phyloP scores from a whole-genome alignment of 1,139 yeast genomes.

The Candida sp. region DNA sequence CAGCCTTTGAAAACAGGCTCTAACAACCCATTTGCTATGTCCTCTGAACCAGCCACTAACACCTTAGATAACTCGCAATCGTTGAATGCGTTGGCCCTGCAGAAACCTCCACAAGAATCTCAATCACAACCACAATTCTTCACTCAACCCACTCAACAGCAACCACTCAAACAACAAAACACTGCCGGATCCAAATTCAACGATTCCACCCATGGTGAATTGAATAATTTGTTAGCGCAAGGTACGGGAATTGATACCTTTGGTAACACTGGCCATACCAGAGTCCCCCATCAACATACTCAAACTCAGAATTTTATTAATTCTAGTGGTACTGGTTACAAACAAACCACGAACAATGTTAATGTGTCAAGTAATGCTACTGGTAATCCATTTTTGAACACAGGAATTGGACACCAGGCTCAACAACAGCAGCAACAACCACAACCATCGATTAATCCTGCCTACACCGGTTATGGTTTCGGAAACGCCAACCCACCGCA shows the following conservation, averaged over 20 bases:
- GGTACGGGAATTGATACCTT: conserved; percentile 96
- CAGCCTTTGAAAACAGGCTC: conserved; percentile 76
- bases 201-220: conserved; percentile 60
- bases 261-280: conserved; percentile 87
- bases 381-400: conserved; percentile 72
- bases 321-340: conserved; percentile 84
- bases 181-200: conserved; percentile 39
- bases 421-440: conserved; percentile 34
- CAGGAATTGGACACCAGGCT: conserved; percentile 74
- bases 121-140: conserved; percentile 19
- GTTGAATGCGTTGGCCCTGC: conserved; percentile 19
- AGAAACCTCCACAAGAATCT: conserved; percentile 19
- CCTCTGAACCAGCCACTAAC: conserved; percentile 15
- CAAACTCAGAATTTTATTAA: conserved; percentile 76
- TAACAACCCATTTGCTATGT: conserved; percentile 85
- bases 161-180: conserved; percentile 15
- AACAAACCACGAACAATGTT: conserved; percentile 38
- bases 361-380: conserved; percentile 43
- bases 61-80: conserved; percentile 20
- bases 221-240: conserved; percentile 73
- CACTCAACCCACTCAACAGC: conserved; percentile 23
- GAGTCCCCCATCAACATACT: conserved; percentile 94
- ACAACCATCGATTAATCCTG: conserved; percentile 21
- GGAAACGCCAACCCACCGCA: conserved; percentile 59
- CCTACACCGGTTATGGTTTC: conserved; percentile 89